Evolutionary conservation across 768 basidiomycete species (phyloP).

Genomic region (Tubosaeta sp.): DNA sequence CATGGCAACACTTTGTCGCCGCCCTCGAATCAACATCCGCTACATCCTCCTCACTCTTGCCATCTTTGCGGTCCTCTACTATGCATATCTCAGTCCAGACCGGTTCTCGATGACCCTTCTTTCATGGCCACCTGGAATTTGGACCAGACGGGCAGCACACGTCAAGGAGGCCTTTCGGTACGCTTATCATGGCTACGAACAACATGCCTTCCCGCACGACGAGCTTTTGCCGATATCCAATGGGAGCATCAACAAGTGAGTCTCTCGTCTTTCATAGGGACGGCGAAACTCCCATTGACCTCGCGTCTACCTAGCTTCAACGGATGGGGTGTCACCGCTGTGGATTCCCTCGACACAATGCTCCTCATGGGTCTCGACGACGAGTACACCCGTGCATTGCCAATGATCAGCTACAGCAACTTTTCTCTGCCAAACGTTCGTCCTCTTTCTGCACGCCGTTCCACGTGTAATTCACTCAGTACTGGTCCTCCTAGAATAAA

Average conservation of each 20-base stretch:
- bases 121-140: conserved; percentile 29
- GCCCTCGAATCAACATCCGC: conserved; percentile 9
- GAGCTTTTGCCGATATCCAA: conserved; percentile 56
- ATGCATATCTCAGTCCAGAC: conserved; percentile 5
- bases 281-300: neutral
- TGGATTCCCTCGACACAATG: conserved; percentile 86
- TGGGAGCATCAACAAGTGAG: conserved; percentile 47
- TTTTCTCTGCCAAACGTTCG: conserved; percentile 46
- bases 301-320: conserved; percentile 52
- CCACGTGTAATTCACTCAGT: neutral
- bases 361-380: conserved; percentile 71
- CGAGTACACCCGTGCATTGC: conserved; percentile 63
- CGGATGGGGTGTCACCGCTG: conserved; percentile 71
- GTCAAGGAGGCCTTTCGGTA: conserved; percentile 62
- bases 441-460: neutral
- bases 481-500: conserved; percentile 20
- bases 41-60: conserved; percentile 15
- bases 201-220: conserved; percentile 58
- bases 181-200: conserved; percentile 63
- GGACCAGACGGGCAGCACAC: conserved; percentile 49
- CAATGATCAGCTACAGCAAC: conserved; percentile 43
- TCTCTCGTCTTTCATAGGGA: neutral
- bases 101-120: neutral
- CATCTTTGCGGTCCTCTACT: conserved; percentile 8
- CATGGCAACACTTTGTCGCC: conserved; percentile 1